phyloP scores from a whole-genome alignment of 2,329 filamentous ascomycete species.

The Aspergillus luchuensis region DNA sequence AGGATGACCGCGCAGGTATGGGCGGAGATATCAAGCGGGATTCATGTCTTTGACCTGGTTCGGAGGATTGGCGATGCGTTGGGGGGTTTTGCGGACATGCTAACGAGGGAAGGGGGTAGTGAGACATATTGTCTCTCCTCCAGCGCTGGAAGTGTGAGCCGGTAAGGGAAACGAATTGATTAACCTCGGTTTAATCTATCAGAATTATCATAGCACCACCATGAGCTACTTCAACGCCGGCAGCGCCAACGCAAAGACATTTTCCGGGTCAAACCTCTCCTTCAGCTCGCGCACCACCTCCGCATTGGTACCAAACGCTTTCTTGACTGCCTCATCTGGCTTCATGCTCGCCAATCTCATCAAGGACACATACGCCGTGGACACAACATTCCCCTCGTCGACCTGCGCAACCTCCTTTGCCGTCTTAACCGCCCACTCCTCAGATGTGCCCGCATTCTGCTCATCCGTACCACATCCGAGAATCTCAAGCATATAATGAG shows the following conservation, averaged over 20 bases:
- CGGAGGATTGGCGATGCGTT: constrained; percentile 16
- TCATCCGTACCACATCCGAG: constrained; percentile 4
- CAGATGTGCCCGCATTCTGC: background rate
- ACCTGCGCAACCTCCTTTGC: constrained; percentile 9
- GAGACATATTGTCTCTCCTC: background rate
- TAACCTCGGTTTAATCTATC: background rate
- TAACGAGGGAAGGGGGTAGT: background rate
- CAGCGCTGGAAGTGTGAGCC: no score
- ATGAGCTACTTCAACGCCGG: background rate
- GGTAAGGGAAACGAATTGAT: no score
- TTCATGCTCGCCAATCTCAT: background rate
- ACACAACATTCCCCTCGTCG: constrained; percentile 14
- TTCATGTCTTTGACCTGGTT: constrained; percentile 46
- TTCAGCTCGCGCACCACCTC: constrained; percentile 17
- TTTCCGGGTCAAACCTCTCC: constrained; percentile 18
- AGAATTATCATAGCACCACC: no score
- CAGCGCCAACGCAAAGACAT: constrained; percentile 17
- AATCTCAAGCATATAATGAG: constrained; percentile 27
- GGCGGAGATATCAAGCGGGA: constrained; percentile 33
- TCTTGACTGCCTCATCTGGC: background rate
- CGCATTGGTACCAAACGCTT: constrained; percentile 26
- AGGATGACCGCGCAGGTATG: constrained; percentile 29
- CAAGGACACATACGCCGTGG: constrained; percentile 23
- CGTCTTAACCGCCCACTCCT: constrained; percentile 16
- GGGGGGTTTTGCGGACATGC: constrained; percentile 7